phyloP scores from a whole-genome alignment of 2,329 filamentous ascomycete genomes.

The Penicillium sp. region DNA sequence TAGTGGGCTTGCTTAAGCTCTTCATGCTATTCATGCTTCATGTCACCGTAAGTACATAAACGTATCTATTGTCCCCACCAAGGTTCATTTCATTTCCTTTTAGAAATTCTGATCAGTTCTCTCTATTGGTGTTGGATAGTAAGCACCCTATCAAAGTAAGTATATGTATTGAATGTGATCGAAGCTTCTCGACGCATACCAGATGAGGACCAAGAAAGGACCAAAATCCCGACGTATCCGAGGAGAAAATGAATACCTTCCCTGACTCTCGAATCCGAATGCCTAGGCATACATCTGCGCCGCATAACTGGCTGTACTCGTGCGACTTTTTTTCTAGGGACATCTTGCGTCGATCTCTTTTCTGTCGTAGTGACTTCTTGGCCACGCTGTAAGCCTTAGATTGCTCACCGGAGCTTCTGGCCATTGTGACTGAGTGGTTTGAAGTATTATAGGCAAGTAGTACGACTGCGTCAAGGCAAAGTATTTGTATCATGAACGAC shows the following conservation, averaged over 20 bases:
- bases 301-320: slow-evolving; percentile 12
- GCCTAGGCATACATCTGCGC: slow-evolving; percentile 13
- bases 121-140: background rate
- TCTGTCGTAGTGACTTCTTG: slow-evolving; percentile 12
- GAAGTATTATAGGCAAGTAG: too few species aligned
- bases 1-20: too few species aligned
- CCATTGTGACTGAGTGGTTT: too few species aligned
- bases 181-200: background rate
- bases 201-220: background rate
- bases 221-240: background rate
- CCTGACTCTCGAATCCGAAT: slow-evolving; percentile 10
- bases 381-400: background rate
- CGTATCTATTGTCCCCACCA: too few species aligned
- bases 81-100: too few species aligned
- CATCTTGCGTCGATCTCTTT: slow-evolving; percentile 6
- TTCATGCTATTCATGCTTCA: too few species aligned
- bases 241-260: background rate
- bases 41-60: too few species aligned
- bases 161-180: too few species aligned
- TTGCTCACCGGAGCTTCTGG: too few species aligned
- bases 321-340: slow-evolving; percentile 9
- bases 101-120: background rate
- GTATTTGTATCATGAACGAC: too few species aligned
- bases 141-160: background rate
- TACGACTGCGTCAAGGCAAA: too few species aligned